Percentiles rank a stretch among this genome's conserved stretches.
Conservation (phyloP, 176 grass and related monocot species). For the Aegilops tauschii region DNA sequence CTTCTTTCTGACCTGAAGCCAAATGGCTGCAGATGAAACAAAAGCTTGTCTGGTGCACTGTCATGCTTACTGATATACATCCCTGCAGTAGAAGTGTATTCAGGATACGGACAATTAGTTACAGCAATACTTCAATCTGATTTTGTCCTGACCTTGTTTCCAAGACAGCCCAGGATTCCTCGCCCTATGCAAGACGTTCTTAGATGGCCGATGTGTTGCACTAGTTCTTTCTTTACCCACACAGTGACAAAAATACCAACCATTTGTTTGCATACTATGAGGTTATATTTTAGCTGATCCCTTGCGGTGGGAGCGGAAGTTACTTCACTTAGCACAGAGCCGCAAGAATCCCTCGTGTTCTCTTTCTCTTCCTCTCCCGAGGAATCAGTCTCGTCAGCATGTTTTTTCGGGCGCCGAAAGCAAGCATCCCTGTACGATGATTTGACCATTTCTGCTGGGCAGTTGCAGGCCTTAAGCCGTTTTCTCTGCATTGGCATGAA, state of each 20-base stretch:
- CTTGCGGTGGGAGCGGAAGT: conserved; percentile 33
- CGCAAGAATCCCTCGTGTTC: conserved; percentile 30
- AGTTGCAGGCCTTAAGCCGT: conserved; percentile 74
- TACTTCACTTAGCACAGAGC: conserved; percentile 38
- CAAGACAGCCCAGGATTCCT: conserved; percentile 81
- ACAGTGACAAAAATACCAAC: conserved; percentile 91
- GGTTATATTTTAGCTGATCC: conserved; percentile 69
- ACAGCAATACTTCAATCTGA: conserved; percentile 17
- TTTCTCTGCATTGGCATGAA: conserved; percentile 70
- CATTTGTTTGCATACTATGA: conserved; percentile 92
- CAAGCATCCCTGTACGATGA: conserved; percentile 76
- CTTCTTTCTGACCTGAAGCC: conserved; percentile 93
- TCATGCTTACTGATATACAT: conserved; percentile 93
- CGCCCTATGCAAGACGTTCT: conserved; percentile 78
- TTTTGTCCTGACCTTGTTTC: conserved; percentile 76
- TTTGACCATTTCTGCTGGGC: conserved; percentile 56
- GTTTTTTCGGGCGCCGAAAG: conserved; percentile 57
- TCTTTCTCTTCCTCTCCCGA: conserved; percentile 74
- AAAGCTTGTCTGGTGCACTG: conserved; percentile 84
- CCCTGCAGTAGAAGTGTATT: conserved; percentile 50
- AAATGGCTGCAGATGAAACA: conserved; percentile 94
- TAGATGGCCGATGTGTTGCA: conserved; percentile 71
- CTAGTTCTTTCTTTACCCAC: conserved; percentile 79
- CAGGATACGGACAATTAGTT: conserved; percentile 23
- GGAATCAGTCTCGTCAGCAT: conserved; percentile 43